Percentiles rank a stretch among this genome's conserved stretches.
phyloP scores from a whole-genome alignment of 768 basidiomycete species.

The Leucocoprinus birnbaumii region DNA sequence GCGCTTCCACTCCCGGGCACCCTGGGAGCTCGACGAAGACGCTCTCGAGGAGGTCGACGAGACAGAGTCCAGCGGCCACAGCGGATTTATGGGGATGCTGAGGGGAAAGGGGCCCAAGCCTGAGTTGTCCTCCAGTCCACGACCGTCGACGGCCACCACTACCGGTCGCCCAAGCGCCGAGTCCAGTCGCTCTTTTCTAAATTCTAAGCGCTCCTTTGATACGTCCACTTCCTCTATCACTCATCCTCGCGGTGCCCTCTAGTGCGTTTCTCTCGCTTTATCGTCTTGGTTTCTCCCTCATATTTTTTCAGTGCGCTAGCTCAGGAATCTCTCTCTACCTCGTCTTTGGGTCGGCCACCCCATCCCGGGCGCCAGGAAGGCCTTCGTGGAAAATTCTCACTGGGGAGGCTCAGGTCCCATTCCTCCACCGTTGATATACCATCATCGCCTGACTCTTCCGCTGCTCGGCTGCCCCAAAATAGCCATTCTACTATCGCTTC shows the following conservation, averaged over 20 bases:
- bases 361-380: slow-evolving; percentile 27
- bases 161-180: slow-evolving; percentile 61
- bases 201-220: slow-evolving; percentile 58
- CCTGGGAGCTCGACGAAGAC: slow-evolving; percentile 71
- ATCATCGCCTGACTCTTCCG: slow-evolving; percentile 28
- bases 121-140: slow-evolving; percentile 40
- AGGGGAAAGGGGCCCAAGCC: slow-evolving; percentile 36
- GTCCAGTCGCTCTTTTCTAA: slow-evolving; percentile 50
- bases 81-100: slow-evolving; percentile 22
- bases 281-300: slow-evolving; percentile 11
- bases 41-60: slow-evolving; percentile 45
- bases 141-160: slow-evolving; percentile 30
- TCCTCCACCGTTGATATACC: slow-evolving; percentile 26
- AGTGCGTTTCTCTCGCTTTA: slow-evolving; percentile 43
- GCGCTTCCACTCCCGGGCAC: slow-evolving; percentile 77
- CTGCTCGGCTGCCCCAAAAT: slow-evolving; percentile 24
- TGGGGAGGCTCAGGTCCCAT: slow-evolving; percentile 34
- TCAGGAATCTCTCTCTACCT: slow-evolving; percentile 58
- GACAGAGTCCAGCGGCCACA: slow-evolving; percentile 30
- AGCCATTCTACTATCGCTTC: slow-evolving; percentile 20
- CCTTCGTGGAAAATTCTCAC: slow-evolving; percentile 40
- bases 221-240: slow-evolving; percentile 39
- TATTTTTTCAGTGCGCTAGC: slow-evolving; percentile 45
- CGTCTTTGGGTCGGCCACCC: slow-evolving; percentile 41
- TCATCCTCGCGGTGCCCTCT: slow-evolving; percentile 49